phyloP scores from a whole-genome alignment of 257 asterid genomes.

The Solanum commersonii region DNA sequence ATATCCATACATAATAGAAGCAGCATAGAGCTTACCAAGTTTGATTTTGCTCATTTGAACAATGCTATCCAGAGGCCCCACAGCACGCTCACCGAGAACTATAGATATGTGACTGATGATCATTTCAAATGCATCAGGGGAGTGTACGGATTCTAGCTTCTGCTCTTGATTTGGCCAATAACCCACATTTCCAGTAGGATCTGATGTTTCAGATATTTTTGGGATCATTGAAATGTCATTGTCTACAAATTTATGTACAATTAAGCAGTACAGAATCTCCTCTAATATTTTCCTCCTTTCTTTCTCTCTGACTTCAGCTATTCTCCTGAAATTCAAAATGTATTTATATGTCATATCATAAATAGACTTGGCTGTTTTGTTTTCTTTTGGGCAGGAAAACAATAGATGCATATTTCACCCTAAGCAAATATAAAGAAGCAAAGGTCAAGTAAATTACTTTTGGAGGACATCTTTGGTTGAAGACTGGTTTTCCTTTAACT shows the following conservation, averaged over 20 bases:
- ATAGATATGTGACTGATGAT: conserved; percentile 70
- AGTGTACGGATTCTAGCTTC: conserved; percentile 73
- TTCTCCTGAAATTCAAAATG: conserved; percentile 56
- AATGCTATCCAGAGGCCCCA: conserved; percentile 55
- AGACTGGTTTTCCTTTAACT: conserved; percentile 30
- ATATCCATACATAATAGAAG: conserved; percentile 90
- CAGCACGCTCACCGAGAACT: conserved; percentile 64
- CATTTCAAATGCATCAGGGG: conserved; percentile 92
- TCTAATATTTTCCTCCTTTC: conserved; percentile 63
- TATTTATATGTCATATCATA: neutral
- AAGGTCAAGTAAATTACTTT: conserved; percentile 27
- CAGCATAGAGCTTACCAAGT: conserved; percentile 94
- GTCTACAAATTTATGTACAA: conserved; percentile 67
- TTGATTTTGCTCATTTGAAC: conserved; percentile 75
- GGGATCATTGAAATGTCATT: conserved; percentile 68
- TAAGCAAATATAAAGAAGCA: neutral
- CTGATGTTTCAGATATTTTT: conserved; percentile 48
- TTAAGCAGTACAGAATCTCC: conserved; percentile 73
- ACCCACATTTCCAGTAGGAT: conserved; percentile 72
- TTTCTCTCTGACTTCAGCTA: conserved; percentile 80
- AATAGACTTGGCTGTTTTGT: neutral
- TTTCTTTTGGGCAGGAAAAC: neutral
- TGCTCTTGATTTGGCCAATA: conserved; percentile 88
- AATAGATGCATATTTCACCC: neutral
- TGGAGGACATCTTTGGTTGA: conserved; percentile 61